Base-by-base conservation (phyloP, 139 green algal genomes). In the Chlamydomonas applanata region DNA sequence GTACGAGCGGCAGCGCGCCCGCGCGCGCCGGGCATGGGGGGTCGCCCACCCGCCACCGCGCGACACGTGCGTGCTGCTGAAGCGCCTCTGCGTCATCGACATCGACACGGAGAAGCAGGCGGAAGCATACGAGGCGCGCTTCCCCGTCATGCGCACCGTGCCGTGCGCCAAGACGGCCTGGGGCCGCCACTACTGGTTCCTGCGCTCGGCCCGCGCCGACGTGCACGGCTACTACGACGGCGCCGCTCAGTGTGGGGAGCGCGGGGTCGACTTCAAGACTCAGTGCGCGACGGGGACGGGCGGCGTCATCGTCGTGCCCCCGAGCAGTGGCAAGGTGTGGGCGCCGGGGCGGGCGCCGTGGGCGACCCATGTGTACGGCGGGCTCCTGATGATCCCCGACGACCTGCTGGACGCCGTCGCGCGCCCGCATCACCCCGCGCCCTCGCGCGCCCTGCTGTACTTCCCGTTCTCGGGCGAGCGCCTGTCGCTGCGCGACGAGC, bases 111-210 rank as follows among this genome's bases (percentile, higher is more conserved):
- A 54, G 30, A 33, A 72, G 45, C 34, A 57, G 3, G 61, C 61
- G 14, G 3, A 30, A 13, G 24, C 11, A 44, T 33, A 67, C 5
- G 61, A 72, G 32, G 4, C n/a, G 17, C 17, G 13, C 13, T 72
- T 72, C 33, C 72, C 61, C 2, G 32, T 53, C 14, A 44, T 78
- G 11, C 5, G 1, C 11, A 7, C 49, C 24, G 72, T 69, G 9
- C 72, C 72, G 3, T 32, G 3, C n/a, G 60, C 63, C 44, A 65
- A 2, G 40, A 78, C 72, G 4, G 5, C 29, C 2, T 24, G 29
- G 4, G 72, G 72, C 16, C 22, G 36, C n/a, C 72, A 78, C 62
- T 78, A 72, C 49, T 78, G 46, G n/a, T 78, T 78, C 72, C 45
- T 29, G 32, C 45, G 72, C 2, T 63, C 72, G 13, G 30, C 30